Percentiles rank a stretch among this genome's conserved stretches.
phyloP scores from a whole-genome alignment of 768 basidiomycete species.

The Termitomyces sp. region DNA sequence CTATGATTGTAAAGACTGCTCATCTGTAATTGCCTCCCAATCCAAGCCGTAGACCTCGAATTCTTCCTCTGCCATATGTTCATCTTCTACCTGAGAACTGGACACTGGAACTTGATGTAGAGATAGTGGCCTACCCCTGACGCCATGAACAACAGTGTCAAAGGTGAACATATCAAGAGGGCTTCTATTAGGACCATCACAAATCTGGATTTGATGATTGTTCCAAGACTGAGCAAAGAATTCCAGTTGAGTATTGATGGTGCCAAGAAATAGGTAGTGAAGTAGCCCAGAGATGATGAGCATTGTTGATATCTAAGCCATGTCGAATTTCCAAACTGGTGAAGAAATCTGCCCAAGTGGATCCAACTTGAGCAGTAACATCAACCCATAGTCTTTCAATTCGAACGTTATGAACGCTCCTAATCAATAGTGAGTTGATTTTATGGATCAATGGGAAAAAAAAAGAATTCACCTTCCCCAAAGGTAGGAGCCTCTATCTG shows the following conservation, averaged over 20 bases:
- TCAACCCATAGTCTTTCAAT: no score
- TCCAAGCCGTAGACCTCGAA: not conserved
- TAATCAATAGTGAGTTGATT: no score
- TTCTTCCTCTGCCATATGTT: not conserved
- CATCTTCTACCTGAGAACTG: not conserved
- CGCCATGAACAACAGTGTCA: not conserved
- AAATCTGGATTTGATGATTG: not conserved
- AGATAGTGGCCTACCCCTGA: not conserved
- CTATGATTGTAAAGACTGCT: not conserved
- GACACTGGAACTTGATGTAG: not conserved
- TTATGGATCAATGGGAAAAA: no score
- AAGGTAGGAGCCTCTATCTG: no score
- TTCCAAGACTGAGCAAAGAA: slow-evolving; percentile 4
- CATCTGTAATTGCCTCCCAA: not conserved
- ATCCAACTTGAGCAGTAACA: slow-evolving; percentile 22
- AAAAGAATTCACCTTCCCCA: no score
- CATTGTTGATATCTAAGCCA: slow-evolving; percentile 24
- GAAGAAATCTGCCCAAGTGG: slow-evolving; percentile 30
- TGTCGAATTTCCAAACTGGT: slow-evolving; percentile 23
- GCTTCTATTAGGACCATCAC: not conserved
- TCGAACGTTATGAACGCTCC: no score
- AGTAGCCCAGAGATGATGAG: slow-evolving; percentile 35
- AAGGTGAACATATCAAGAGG: slow-evolving; percentile 1
- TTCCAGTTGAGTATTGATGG: slow-evolving; percentile 21
- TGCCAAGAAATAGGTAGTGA: slow-evolving; percentile 29